A percentile compares a stretch with the other conserved stretches of the same genome.
Evolutionary conservation across 306 rosid genomes (phyloP).

Genomic region (Cicer pinnatifidum): DNA sequence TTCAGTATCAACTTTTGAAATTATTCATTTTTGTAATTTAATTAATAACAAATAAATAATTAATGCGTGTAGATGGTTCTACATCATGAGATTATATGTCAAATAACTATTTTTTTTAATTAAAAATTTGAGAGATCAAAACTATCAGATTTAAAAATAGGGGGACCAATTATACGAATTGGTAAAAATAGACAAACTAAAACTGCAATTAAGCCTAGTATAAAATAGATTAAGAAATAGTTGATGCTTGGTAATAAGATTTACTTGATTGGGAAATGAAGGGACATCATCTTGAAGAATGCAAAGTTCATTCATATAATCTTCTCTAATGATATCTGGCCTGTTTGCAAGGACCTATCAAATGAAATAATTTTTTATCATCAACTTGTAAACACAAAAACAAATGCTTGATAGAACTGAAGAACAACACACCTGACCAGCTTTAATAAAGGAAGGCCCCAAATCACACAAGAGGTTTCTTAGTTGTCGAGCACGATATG

Average conservation of each 20-base stretch:
- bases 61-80: too few relatives aligned
- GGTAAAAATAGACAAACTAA: too few relatives aligned
- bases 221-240: conserved; percentile 29
- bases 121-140: too few relatives aligned
- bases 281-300: conserved; percentile 99
- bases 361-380: conserved; percentile 44
- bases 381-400: conserved; percentile 36
- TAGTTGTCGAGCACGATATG: conserved; percentile 96
- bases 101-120: too few relatives aligned
- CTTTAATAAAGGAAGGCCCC: conserved; percentile 98
- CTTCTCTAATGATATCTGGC: conserved; percentile 98
- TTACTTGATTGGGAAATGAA: conserved; percentile 89
- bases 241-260: conserved; percentile 28
- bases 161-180: too few relatives aligned
- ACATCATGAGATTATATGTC: too few relatives aligned
- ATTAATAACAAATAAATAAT: too few relatives aligned
- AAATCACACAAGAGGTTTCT: conserved; percentile 88
- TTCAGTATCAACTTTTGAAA: too few relatives aligned
- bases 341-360: conserved; percentile 96
- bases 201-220: neutral
- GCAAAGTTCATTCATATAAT: conserved; percentile 98
- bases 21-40: too few relatives aligned
- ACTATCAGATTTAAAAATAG: too few relatives aligned
- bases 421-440: conserved; percentile 78
- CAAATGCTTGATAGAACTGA: conserved; percentile 28